These are phyloP conservation scores for Colletotrichum tropicicola DNA, from an alignment of 2,329 filamentous ascomycete species.

Conservation along the genomic window DNA sequence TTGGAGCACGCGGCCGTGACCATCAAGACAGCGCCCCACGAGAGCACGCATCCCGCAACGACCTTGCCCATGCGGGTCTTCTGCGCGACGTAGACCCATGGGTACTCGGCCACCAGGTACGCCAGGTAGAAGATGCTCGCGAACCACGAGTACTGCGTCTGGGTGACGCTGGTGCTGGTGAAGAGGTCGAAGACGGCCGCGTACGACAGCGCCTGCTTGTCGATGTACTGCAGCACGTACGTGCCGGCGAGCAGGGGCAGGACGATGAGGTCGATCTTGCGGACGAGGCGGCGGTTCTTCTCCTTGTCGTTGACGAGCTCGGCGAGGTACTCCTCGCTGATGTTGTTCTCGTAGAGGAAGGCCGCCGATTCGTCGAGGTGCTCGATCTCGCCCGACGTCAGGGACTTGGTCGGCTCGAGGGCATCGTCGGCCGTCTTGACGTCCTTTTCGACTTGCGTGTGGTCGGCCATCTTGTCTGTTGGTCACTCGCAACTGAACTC, in stretches of 20 bases:
- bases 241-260: constrained; percentile 61
- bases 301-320: constrained; percentile 53
- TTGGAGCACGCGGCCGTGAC: constrained; percentile 49
- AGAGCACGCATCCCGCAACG: constrained; percentile 40
- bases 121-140: constrained; percentile 65
- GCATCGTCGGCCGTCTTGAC: constrained; percentile 18
- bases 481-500: not conserved
- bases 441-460: constrained; percentile 5
- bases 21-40: constrained; percentile 50
- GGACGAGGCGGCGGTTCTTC: constrained; percentile 40
- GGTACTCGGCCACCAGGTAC: constrained; percentile 52
- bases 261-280: constrained; percentile 58
- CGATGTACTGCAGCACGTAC: constrained; percentile 62
- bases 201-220: constrained; percentile 64
- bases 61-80: constrained; percentile 46
- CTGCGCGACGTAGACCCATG: constrained; percentile 44
- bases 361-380: constrained; percentile 57
- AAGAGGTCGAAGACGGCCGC: constrained; percentile 65
- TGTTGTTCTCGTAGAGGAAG: constrained; percentile 58
- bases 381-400: constrained; percentile 20
- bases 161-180: constrained; percentile 54
- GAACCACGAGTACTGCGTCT: constrained; percentile 61
- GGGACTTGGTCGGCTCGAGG: constrained; percentile 28
- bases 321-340: constrained; percentile 50
- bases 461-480: constrained; percentile 7